phyloP scores from a whole-genome alignment of 176 grass and related monocot genomes.

The Ananas comosus region DNA sequence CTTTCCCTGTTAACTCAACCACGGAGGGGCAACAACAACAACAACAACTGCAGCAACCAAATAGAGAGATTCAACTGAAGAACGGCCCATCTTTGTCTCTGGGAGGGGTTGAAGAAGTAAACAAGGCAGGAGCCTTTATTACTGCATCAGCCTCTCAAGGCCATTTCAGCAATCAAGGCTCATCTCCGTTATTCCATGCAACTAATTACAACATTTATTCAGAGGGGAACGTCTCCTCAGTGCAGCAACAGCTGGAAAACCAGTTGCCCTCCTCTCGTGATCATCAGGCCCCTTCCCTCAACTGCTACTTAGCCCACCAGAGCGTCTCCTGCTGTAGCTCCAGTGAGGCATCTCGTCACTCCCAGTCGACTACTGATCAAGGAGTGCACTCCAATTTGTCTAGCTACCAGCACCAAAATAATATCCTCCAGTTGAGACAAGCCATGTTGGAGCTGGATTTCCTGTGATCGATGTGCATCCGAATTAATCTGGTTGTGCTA shows the following conservation, averaged over 20 bases:
- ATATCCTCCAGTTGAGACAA: constrained; percentile 55
- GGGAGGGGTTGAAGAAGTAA: not conserved
- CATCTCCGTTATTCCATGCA: not conserved
- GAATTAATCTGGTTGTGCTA: no score
- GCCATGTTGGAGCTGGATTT: constrained; percentile 61
- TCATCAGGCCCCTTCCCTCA: no score
- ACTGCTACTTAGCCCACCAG: no score
- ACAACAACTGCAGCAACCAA: not conserved
- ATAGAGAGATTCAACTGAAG: not conserved
- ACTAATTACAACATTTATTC: no score
- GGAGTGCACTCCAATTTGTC: constrained; percentile 31
- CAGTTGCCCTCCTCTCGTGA: no score
- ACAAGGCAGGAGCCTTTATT: not conserved
- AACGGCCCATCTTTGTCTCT: not conserved
- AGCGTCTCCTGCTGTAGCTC: no score
- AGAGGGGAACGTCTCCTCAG: no score
- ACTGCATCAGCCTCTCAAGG: not conserved
- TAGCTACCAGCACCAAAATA: constrained; percentile 46
- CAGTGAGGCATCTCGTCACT: constrained; percentile 23
- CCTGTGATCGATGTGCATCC: constrained; percentile 7
- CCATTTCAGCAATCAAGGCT: not conserved
- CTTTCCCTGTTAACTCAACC: no score
- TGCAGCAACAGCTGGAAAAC: no score
- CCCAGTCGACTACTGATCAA: constrained; percentile 43
- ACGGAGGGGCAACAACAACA: not conserved